phyloP scores from a whole-genome alignment of 2,329 filamentous ascomycete genomes.

The Lasiodiplodia theobromae region DNA sequence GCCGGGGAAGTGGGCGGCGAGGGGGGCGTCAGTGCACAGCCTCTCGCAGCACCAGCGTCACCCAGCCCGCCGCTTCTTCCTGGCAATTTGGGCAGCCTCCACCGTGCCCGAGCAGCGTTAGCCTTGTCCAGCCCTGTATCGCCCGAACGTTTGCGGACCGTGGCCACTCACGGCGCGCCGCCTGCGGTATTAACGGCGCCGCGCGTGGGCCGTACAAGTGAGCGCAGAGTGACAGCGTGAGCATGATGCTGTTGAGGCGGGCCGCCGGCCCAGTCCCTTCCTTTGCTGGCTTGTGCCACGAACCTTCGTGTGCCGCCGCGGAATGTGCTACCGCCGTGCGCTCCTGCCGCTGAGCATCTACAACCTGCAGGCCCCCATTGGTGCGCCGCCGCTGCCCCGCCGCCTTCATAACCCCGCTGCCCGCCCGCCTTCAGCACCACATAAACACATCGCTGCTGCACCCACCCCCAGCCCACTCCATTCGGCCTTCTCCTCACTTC shows the following conservation, averaged over 20 bases:
- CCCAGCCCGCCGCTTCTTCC: conserved; percentile 16
- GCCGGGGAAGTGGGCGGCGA: conserved; percentile 18
- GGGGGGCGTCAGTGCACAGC: conserved; percentile 18
- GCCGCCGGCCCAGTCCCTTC: conserved; percentile 21
- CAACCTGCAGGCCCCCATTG: conserved; percentile 12
- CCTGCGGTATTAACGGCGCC: conserved; percentile 23
- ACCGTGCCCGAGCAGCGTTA: conserved; percentile 8
- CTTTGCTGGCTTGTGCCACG: conserved; percentile 15
- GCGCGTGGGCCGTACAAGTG: conserved; percentile 6
- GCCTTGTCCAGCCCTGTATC: conserved; percentile 21
- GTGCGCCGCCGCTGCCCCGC: conserved; percentile 20
- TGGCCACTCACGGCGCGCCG: conserved; percentile 11
- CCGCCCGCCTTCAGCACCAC: conserved; percentile 18
- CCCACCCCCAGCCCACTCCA: conserved; percentile 23
- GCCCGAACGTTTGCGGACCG: conserved; percentile 7
- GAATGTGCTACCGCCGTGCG: conserved; percentile 9
- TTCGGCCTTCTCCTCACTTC: conserved; percentile 17
- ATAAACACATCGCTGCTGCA: conserved; percentile 24
- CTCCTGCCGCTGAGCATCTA: conserved; percentile 13
- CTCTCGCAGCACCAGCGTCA: conserved; percentile 14
- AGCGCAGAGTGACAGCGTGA: conserved; percentile 10
- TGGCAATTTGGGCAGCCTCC: conserved; percentile 18
- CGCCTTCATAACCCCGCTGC: conserved; percentile 25
- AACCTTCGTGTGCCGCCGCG: conserved; percentile 15
- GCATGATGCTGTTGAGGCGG: conserved; percentile 18